Conservation (phyloP, 2,329 filamentous ascomycete species). For the Gyromitra esculenta region DNA sequence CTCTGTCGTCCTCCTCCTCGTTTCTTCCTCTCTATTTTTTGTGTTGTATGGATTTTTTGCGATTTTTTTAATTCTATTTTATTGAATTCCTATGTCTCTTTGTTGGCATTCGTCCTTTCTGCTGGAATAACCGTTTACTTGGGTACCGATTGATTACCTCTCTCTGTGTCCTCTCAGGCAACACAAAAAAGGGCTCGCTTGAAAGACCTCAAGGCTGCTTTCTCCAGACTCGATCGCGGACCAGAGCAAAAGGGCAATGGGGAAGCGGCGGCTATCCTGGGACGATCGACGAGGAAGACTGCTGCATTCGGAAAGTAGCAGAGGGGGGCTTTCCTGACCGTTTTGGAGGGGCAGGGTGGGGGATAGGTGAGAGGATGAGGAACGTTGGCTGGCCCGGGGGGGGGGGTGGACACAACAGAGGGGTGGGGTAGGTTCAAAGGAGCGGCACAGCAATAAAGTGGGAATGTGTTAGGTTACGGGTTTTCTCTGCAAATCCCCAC, state of each 20-base stretch:
- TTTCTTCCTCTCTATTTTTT: constrained; percentile 21
- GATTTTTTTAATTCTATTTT: constrained; percentile 32
- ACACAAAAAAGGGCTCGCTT: constrained; percentile 41
- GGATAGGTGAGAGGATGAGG: constrained; percentile 56
- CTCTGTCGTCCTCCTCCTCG: constrained; percentile 18
- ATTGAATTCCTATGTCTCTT: constrained; percentile 17
- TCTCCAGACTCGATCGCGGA: constrained; percentile 45
- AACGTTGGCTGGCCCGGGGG: constrained; percentile 36
- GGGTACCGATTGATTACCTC: constrained; percentile 38
- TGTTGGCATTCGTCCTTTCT: constrained; percentile 29
- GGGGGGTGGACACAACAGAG: neutral
- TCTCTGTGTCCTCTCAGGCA: constrained; percentile 13
- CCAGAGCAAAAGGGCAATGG: constrained; percentile 49
- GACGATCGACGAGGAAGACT: constrained; percentile 43
- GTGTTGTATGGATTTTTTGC: constrained; percentile 6
- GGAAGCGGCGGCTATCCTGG: constrained; percentile 50
- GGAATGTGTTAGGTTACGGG: constrained; percentile 18
- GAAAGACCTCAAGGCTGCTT: constrained; percentile 31
- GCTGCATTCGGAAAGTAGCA: constrained; percentile 57
- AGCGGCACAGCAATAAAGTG: constrained; percentile 39
- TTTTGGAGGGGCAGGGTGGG: constrained; percentile 57
- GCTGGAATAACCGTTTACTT: constrained; percentile 38
- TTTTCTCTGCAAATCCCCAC: constrained; percentile 30
- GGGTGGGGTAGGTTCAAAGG: constrained; percentile 38
- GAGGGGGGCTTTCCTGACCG: constrained; percentile 54